Percentiles rank a stretch among this genome's conserved stretches.
Evolutionary conservation across 129 eudicot genomes (phyloP).

Genomic region (Rutidosis leptorrhynchoides): DNA sequence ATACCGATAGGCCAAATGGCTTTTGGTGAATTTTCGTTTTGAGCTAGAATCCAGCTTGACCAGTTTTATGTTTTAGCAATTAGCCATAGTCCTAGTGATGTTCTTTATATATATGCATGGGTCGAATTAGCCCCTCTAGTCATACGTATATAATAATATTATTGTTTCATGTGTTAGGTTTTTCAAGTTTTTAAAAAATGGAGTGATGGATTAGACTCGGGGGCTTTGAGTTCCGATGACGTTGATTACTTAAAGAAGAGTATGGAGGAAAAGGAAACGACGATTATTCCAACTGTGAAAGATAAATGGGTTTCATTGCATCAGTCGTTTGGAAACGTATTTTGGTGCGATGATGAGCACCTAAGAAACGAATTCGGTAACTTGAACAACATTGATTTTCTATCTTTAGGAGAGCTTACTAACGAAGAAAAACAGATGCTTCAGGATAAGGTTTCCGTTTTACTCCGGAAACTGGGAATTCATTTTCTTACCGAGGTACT

Average conservation of each 20-base stretch:
- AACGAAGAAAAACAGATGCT: constrained; percentile 48
- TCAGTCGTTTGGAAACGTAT: constrained; percentile 61
- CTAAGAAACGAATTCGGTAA: constrained; percentile 60
- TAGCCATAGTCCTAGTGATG: no score
- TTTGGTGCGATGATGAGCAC: constrained; percentile 68
- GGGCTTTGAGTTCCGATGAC: constrained; percentile 48
- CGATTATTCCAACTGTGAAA: constrained; percentile 60
- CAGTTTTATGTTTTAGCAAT: no score
- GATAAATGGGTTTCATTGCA: constrained; percentile 94
- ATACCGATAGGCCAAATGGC: no score
- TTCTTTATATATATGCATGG: no score
- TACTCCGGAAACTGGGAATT: constrained; percentile 51
- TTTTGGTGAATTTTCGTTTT: no score
- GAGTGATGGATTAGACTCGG: constrained; percentile 57
- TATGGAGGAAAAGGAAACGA: constrained; percentile 43
- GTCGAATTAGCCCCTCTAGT: no score
- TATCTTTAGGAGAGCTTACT: constrained; percentile 53
- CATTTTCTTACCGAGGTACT: constrained; percentile 66
- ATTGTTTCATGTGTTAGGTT: constrained; percentile 45
- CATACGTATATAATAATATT: no score
- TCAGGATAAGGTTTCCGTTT: constrained; percentile 39
- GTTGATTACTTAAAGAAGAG: constrained; percentile 50
- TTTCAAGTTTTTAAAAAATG: constrained; percentile 58
- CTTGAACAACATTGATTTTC: constrained; percentile 50
- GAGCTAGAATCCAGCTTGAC: no score